phyloP scores from a whole-genome alignment of 73 alveolate species.

The Paramecium caudatum region DNA sequence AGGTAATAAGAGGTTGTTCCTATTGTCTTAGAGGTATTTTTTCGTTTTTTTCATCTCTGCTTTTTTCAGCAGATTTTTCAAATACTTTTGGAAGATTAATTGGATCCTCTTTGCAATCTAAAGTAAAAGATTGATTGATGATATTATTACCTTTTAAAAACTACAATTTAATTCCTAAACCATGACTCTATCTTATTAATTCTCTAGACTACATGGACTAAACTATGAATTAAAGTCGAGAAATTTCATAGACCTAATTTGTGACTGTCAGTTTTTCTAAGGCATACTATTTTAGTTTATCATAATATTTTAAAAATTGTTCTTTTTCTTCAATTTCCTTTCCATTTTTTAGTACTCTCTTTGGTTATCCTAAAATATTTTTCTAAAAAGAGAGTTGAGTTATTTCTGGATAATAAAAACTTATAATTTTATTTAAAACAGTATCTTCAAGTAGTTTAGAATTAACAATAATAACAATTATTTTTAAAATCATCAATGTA shows the following conservation, averaged over 20 bases:
- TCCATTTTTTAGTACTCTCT: background rate
- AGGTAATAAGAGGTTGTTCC: background rate
- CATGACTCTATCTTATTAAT: background rate
- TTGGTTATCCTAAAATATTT: background rate
- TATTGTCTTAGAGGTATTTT: too few species aligned
- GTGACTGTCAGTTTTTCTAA: conserved; percentile 38
- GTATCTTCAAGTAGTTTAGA: background rate
- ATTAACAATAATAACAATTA: background rate
- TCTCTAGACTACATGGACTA: conserved; percentile 18
- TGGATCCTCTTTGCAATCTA: too few species aligned
- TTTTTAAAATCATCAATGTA: background rate
- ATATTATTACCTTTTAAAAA: background rate
- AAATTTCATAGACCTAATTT: conserved; percentile 19
- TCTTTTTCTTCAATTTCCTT: background rate
- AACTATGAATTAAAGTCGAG: conserved; percentile 19
- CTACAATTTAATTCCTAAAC: background rate
- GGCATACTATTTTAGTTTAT: background rate
- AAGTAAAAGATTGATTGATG: background rate
- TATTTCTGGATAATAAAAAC: conserved; percentile 27
- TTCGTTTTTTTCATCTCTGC: background rate
- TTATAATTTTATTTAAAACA: background rate
- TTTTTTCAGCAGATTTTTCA: background rate
- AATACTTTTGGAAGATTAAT: background rate
- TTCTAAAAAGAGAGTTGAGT: background rate
- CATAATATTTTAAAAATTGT: background rate